Conservation (phyloP, 768 basidiomycete species). For the Brasilioporus rufonigricans region DNA sequence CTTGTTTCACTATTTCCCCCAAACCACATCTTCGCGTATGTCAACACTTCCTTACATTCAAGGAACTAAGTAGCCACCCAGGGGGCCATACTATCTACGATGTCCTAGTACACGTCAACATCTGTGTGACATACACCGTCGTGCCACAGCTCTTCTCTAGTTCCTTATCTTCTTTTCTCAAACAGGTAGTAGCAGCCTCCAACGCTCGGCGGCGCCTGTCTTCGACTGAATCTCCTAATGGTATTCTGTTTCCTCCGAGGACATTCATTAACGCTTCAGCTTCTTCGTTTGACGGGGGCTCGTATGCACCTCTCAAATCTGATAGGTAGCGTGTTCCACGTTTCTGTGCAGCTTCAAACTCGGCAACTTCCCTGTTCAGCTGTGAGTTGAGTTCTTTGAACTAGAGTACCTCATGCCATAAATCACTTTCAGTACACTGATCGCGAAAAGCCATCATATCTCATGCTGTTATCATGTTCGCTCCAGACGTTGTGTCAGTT, state of each 20-base stretch:
- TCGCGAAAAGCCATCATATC: constrained; percentile 19
- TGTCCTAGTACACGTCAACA: too few species aligned
- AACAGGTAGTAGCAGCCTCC: constrained; percentile 59
- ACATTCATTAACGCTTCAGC: constrained; percentile 51
- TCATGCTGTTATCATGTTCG: constrained; percentile 70
- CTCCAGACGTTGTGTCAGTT: constrained; percentile 74
- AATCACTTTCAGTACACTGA: not conserved
- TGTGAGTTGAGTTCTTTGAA: constrained; percentile 76
- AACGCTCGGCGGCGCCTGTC: constrained; percentile 55
- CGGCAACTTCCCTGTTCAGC: constrained; percentile 68
- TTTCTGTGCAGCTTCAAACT: constrained; percentile 55
- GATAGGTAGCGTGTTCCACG: constrained; percentile 55
- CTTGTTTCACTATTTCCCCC: too few species aligned
- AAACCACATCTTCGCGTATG: too few species aligned
- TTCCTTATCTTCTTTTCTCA: constrained; percentile 67
- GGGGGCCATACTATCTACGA: too few species aligned
- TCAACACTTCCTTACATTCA: too few species aligned
- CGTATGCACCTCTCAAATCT: constrained; percentile 39
- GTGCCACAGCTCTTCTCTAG: constrained; percentile 76
- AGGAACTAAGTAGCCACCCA: too few species aligned
- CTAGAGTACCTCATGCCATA: constrained; percentile 33
- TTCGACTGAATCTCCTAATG: constrained; percentile 45
- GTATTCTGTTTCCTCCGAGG: constrained; percentile 46
- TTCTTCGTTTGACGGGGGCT: constrained; percentile 55
- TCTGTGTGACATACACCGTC: constrained; percentile 8